Base-by-base conservation (phyloP, 495 filamentous ascomycete species). In the Neurospora tetrasperma region DNA sequence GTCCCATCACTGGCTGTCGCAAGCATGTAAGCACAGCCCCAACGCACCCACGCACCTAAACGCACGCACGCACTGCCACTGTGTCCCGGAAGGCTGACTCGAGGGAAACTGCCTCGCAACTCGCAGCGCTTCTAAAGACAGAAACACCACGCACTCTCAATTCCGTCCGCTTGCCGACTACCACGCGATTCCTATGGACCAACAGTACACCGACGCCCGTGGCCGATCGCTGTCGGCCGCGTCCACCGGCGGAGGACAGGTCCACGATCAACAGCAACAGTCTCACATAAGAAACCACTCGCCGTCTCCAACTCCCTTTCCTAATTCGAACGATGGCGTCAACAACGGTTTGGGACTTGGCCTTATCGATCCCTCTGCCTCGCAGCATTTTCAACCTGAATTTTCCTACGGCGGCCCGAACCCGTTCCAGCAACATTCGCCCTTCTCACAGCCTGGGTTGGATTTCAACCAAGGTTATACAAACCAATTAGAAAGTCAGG, bases 201-300 rank as follows among this genome's bases (percentile, higher is more conserved):
- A 82, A 79, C 83, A 84, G 75, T 79, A 81, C 73, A 77, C 77
- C 78, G 77, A 83, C 78, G 81, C 78, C 76, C 84, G 83, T 72
- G 83, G 83, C 74, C 84, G 84, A 42, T 85, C 85, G 72, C 82
- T 79, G 71, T 86, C 85, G 77, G 80, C 80, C 75, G 40, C 79
- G 59, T 78, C 78, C 72, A 42, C 78, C 75, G 78, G 76, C 73
- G 79, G 74, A 69, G 78, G 75, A 54, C 71, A 68, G 35, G 79
- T 77, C 43, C 79, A 82, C 72, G 54, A 66, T 35, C 54, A 66
- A 38, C 54, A 66, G 27, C 83, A 82, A 46, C 83, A 82, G 78
- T 76, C 82, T 82, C 82, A 84, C 85, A 85, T 86, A 86, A 85
- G 81, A 78, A 81, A 85, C 69, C 83, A 81, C 75, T 86, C 85